Conservation (phyloP, 805 yeast genomes). For the Jamesozyma rosinii region DNA sequence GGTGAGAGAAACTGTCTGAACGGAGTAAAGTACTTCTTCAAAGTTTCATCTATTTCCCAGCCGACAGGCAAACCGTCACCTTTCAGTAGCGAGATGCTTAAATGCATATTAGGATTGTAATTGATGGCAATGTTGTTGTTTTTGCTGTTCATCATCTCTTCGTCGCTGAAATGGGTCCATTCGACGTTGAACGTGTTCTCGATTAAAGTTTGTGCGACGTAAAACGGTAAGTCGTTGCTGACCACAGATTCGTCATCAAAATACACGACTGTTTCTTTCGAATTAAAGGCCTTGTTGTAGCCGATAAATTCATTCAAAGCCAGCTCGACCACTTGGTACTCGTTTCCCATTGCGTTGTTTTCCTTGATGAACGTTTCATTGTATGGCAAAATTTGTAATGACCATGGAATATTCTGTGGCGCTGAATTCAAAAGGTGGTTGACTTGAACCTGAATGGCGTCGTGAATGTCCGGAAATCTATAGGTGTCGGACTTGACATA, state of each 20-base stretch:
- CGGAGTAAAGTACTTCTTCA: conserved; percentile 44
- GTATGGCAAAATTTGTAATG: conserved; percentile 22
- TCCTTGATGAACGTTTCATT: conserved; percentile 13
- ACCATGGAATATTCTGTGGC: conserved; percentile 31
- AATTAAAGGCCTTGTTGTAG: conserved; percentile 35
- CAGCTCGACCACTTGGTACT: conserved; percentile 32
- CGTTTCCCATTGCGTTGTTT: conserved; percentile 4
- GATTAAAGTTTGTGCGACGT: conserved; percentile 43
- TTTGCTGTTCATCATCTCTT: background rate
- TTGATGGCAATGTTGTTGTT: conserved; percentile 25
- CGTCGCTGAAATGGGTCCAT: conserved; percentile 4
- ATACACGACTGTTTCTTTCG: conserved; percentile 31
- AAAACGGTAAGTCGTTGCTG: conserved; percentile 54
- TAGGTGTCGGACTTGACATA: conserved; percentile 37
- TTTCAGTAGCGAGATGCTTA: conserved; percentile 65
- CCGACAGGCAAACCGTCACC: conserved; percentile 58
- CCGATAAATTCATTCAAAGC: conserved; percentile 36
- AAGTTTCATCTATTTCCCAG: conserved; percentile 63
- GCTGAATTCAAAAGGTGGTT: conserved; percentile 30
- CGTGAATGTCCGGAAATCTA: conserved; percentile 57
- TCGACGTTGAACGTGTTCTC: conserved; percentile 40
- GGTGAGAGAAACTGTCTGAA: conserved; percentile 44
- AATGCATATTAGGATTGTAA: conserved; percentile 53
- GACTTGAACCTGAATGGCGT: conserved; percentile 43
- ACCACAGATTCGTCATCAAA: conserved; percentile 36